Conservation (phyloP, 345 rosid genomes). For the Linum lewisii region DNA sequence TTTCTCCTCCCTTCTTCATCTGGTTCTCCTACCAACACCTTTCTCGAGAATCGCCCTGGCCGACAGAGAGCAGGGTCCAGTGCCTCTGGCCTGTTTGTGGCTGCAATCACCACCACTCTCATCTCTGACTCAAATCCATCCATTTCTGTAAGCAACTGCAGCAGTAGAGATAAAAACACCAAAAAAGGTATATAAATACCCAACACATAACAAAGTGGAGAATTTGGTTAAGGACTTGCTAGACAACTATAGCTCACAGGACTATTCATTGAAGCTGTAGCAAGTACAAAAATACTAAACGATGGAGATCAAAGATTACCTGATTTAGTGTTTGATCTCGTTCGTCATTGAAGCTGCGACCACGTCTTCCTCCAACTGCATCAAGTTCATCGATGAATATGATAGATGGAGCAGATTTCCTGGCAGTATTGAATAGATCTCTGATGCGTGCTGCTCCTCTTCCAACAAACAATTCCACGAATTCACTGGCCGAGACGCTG, state of each 20-base stretch:
- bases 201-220: not conserved
- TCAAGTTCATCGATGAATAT: constrained; percentile 95
- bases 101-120: constrained; percentile 82
- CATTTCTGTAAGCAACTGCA: constrained; percentile 95
- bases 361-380: constrained; percentile 96
- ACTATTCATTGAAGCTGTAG: not conserved
- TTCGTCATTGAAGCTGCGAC: constrained; percentile 96
- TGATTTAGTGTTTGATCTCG: constrained; percentile 94
- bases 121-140: constrained; percentile 87
- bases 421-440: constrained; percentile 72
- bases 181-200: not conserved
- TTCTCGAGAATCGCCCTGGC: constrained; percentile 95
- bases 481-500: constrained; percentile 92
- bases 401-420: constrained; percentile 80
- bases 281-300: no score
- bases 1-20: constrained; percentile 84
- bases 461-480: constrained; percentile 94
- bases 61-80: constrained; percentile 91
- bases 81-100: constrained; percentile 93
- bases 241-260: not conserved
- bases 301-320: constrained; percentile 27
- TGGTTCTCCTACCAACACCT: constrained; percentile 84
- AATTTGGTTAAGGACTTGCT: not conserved
- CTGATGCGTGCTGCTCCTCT: constrained; percentile 97
- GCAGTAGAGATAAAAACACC: constrained; percentile 9